Base-by-base conservation (phyloP, 805 yeast species). In the Wickerhamiella sorbophila region DNA sequence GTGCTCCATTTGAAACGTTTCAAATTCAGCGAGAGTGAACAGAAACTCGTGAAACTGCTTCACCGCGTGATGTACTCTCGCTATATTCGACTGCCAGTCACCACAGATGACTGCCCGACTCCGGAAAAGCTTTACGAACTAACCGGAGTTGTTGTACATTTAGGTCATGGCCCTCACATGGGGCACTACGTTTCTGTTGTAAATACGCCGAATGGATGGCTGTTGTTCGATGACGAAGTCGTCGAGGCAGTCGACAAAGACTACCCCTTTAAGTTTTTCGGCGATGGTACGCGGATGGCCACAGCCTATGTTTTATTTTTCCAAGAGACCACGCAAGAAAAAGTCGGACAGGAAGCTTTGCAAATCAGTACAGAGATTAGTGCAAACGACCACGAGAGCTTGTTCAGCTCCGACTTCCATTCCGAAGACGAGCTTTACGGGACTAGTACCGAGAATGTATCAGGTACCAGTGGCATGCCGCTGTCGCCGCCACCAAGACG, bases 151-250 rank as follows among this genome's bases (percentile, higher is more conserved):
- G 91, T 91, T 10, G 86, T 91, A 9, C 98, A 91, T 56, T 77
- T 91, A 50, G 98, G 98, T 4, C 94, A 95, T 3, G 96, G 97
- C 0, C 96, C 97, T 1, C 86, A 85, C 64, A 95, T 87, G 61
- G 98, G 98, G 0, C 98, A 91, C 58, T 91, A 91, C 58, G 88
- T 91, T 8, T 72, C 94, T 0, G 64, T 91, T 4, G 79, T 91
- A 45, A 85, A 85, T 55, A 79, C 86, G 4, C 76, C 72, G 41
- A 67, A 71, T 18, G 87, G 95, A 0, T 91, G 98, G 98, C 63
- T 91, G 24, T 62, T 91, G 44, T 91, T 83, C 62, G 98, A 91
- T 58, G 98, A 91, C 58, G 97, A 91, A 59, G 77, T 91, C 4
- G 95, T 88, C 1, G 96, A 88, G 57, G 64, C 79, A 14, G 86